Conservation (phyloP, 1,284 basidiomycete species). For the Pseudozyma flocculosa region DNA sequence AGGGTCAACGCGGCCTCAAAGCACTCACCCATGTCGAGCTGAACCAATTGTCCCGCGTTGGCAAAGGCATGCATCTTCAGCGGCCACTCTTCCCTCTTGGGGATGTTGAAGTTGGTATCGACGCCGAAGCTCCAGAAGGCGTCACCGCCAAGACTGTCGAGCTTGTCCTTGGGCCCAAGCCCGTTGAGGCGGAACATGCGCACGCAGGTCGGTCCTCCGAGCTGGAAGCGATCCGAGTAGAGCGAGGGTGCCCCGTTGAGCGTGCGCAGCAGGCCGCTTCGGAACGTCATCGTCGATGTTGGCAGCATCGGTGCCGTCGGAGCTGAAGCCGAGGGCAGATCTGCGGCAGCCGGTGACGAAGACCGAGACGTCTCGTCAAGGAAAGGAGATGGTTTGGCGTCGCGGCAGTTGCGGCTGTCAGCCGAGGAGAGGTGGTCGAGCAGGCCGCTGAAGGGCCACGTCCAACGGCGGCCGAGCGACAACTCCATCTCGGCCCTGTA, state of each 20-base stretch:
- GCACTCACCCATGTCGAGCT: conserved; percentile 66
- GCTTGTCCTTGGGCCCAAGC: conserved; percentile 77
- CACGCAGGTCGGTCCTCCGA: conserved; percentile 88
- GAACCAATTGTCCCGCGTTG: conserved; percentile 81
- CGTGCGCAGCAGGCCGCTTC: conserved; percentile 32
- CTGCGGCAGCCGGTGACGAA: neutral
- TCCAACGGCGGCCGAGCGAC: neutral
- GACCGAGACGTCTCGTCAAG: too few relatives aligned
- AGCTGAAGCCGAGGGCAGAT: neutral
- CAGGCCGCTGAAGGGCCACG: too few relatives aligned
- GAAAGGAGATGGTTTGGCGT: too few relatives aligned
- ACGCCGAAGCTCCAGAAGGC: conserved; percentile 80
- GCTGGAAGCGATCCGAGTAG: conserved; percentile 84
- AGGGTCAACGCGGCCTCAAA: too few relatives aligned
- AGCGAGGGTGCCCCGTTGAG: conserved; percentile 58
- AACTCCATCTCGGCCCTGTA: conserved; percentile 44
- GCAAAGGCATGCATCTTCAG: conserved; percentile 81
- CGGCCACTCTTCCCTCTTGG: conserved; percentile 79
- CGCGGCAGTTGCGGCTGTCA: neutral
- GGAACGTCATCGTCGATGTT: conserved; percentile 14
- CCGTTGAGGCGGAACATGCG: conserved; percentile 81
- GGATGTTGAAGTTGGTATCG: conserved; percentile 78
- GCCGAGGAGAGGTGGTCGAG: neutral
- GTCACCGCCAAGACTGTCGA: conserved; percentile 83
- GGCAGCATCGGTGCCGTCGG: neutral